Evolutionary conservation across 352 stramenopile species (phyloP), one percentile per base, ranked within the genome.

Genomic region (Pythium volutum): DNA sequence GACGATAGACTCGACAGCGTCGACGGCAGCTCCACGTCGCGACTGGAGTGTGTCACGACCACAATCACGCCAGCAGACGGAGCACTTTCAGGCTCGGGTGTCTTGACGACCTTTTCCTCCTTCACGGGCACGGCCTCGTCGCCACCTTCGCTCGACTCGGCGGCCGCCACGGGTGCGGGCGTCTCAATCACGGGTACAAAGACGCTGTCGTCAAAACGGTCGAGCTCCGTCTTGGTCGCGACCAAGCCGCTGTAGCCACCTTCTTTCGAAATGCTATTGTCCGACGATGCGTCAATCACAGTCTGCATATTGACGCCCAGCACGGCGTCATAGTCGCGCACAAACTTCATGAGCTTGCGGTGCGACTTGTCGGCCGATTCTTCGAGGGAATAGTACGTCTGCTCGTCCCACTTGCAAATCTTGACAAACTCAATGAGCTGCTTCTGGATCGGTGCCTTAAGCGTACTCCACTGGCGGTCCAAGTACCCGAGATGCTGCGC

Each of bases 401-500:
- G 97, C 59, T 99, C 97, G 68, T 99, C 98, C 98, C 98, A 99
- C 52, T 97, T 97, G 31, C 87, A 95, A 31, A 99, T 91, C 64
- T 98, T 99, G 33, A 98, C 89, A 75, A 99, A 98, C 55, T 99
- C 96, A 68, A 98, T 91, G 5, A 99, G 66, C 67, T 98, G 95
- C 31, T 95, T 96, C 77, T 99, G 95, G 60, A 99, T 98, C 18
- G 95, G 96, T 4, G 77, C 79, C 55, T 96, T 93, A 0, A 98
- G 66, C n/a, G 80, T 79, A 36, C 83, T 81, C 85, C 77, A 91
- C 81, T 95, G 75, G 66, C 77, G 89, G 60, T 91, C 67, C 54
- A 95, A 73, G 65, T 86, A 91, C 2, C 64, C 71, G 27, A 93
- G 62, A 45, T 96, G 98, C 70, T 99, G 93, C 3, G 71, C 77